phyloP scores from a whole-genome alignment of 805 yeast genomes.

The Hanseniaspora clermontiae region DNA sequence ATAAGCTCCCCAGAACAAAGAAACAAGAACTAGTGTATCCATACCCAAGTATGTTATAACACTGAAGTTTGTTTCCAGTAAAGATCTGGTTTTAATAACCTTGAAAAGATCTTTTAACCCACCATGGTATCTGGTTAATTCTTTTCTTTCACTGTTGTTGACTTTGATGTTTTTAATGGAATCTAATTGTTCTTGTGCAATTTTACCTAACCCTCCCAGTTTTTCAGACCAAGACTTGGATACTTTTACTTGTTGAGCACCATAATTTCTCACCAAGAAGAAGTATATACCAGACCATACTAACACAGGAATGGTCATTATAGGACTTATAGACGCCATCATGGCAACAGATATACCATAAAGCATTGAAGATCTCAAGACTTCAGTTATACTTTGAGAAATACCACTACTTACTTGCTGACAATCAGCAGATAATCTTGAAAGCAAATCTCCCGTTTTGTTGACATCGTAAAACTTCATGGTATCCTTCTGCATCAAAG shows the following conservation, averaged over 20 bases:
- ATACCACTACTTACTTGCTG: constrained; percentile 78
- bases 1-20: constrained; percentile 69
- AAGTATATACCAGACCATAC: constrained; percentile 72
- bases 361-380: constrained; percentile 66
- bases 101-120: constrained; percentile 56
- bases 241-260: constrained; percentile 61
- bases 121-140: constrained; percentile 59
- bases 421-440: constrained; percentile 80
- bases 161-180: constrained; percentile 84
- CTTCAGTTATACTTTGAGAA: constrained; percentile 86
- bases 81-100: constrained; percentile 70
- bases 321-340: constrained; percentile 79
- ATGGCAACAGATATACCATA: constrained; percentile 78
- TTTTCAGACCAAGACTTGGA: constrained; percentile 75
- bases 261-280: constrained; percentile 67
- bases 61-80: constrained; percentile 61
- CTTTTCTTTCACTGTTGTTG: constrained; percentile 76
- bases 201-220: constrained; percentile 74
- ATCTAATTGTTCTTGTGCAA: constrained; percentile 81
- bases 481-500: constrained; percentile 74
- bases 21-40: constrained; percentile 63
- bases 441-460: constrained; percentile 85
- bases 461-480: constrained; percentile 80
- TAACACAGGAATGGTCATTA: constrained; percentile 68
- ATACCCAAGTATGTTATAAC: constrained; percentile 74